These are phyloP conservation scores for Gillenia trifoliata DNA, from an alignment of 306 rosid species.

Conservation along the genomic window DNA sequence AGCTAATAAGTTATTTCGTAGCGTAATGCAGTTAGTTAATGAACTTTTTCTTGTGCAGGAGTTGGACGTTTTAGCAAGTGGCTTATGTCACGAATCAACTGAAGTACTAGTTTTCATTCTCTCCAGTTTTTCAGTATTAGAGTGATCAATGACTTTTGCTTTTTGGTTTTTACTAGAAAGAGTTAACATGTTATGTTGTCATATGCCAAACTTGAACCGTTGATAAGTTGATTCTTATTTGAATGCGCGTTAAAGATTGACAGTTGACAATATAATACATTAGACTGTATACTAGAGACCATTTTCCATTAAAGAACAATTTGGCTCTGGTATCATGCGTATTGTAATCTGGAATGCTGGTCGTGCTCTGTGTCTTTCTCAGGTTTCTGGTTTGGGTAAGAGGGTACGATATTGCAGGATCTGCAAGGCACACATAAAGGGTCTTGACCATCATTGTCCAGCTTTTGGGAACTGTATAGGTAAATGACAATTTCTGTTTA, in stretches of 20 bases:
- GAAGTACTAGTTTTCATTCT: neutral
- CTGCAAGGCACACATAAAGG: constrained; percentile 33
- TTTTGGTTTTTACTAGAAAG: neutral
- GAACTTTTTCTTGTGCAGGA: constrained; percentile 13
- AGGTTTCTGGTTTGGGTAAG: constrained; percentile 26
- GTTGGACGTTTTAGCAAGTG: constrained; percentile 14
- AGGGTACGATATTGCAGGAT: constrained; percentile 38
- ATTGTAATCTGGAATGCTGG: neutral
- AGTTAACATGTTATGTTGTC: neutral
- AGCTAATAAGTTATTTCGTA: neutral
- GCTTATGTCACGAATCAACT: neutral
- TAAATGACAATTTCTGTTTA: constrained; percentile 6
- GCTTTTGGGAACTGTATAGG: constrained; percentile 58
- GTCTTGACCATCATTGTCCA: constrained; percentile 50
- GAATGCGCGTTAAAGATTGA: neutral
- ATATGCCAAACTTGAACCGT: neutral
- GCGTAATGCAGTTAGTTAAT: neutral
- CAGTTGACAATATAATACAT: neutral
- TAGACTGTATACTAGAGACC: neutral
- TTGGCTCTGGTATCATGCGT: neutral
- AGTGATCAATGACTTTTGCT: neutral
- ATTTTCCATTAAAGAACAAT: neutral
- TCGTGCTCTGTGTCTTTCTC: neutral
- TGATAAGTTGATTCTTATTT: neutral
- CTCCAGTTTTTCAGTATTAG: neutral